phyloP scores from a whole-genome alignment of 306 rosid genomes.

The Fragaria vesca region DNA sequence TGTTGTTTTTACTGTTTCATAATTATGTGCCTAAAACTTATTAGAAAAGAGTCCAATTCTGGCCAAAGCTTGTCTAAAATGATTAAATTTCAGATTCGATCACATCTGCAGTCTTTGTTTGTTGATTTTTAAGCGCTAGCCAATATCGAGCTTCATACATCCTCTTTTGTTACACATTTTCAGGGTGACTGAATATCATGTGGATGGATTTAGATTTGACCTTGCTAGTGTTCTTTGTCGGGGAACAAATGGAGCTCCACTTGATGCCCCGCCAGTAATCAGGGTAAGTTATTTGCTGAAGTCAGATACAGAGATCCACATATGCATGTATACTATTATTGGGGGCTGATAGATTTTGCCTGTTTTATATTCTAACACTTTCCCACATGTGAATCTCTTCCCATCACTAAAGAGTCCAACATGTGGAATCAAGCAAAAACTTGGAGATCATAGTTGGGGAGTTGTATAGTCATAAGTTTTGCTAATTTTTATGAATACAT shows the following conservation, averaged over 20 bases:
- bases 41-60: neutral
- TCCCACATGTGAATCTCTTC: neutral
- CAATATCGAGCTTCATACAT: slow-evolving; percentile 13
- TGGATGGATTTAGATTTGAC: slow-evolving; percentile 97
- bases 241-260: slow-evolving; percentile 82
- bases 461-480: neutral
- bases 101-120: neutral
- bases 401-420: neutral
- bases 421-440: neutral
- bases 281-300: slow-evolving; percentile 49
- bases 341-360: neutral
- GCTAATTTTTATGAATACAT: neutral
- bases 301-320: neutral
- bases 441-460: neutral
- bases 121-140: neutral
- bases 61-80: neutral
- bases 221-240: slow-evolving; percentile 93
- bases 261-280: slow-evolving; percentile 69
- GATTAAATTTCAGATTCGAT: neutral
- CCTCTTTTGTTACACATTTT: slow-evolving; percentile 25
- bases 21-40: neutral
- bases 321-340: neutral
- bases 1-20: neutral
- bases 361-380: neutral
- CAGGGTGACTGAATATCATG: slow-evolving; percentile 93